Evolutionary conservation across 192 early-diverging fungal species (phyloP), one percentile per base, ranked within the genome.

Genomic region (Backusella luteola): DNA sequence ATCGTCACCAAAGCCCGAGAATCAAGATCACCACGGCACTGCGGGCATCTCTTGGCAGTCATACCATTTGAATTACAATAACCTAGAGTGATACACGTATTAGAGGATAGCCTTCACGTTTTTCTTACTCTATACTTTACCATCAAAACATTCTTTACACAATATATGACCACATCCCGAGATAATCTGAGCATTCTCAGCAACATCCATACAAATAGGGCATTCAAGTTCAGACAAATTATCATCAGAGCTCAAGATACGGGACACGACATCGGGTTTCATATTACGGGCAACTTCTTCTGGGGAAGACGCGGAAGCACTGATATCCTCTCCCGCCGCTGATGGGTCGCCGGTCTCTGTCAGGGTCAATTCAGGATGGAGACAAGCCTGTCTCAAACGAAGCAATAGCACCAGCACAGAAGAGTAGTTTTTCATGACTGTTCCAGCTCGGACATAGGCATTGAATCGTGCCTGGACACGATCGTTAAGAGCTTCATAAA

Each of bases 371-470:
- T 72, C 82, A 2, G 88, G 86, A 66, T 89, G 88, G 21, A 83
- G 78, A 70, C 86, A 87, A 0, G 88, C 88, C 67, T 87, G 86
- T 12, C 88, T 84, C 38, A 89, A 74, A n/a, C 86, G 77, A 19
- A 89, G 53, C 29, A 89, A 70, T 0, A 89, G 74, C 4, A 85
- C 77, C 71, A 89, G 32, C 19, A 89, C 85, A 35, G 85, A 82
- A 6, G 86, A 84, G 42, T 87, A 89, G 59, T 89, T 86, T 41
- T 84, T 81, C 84, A 89, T 85, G 1, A 89, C 86, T 9, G 86
- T 85, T 12, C 84, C 85, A 9, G 77, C 81, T 36, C 79, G 77
- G 14, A 87, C 66, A 73, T 86, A 87, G 36, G 80, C 82, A 38
- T 86, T 86, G 67, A 89, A 89, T 0, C 78, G 66, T 12, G 79